Conservation (phyloP, 2,329 filamentous ascomycete genomes). For the Coleophoma cylindrospora region DNA sequence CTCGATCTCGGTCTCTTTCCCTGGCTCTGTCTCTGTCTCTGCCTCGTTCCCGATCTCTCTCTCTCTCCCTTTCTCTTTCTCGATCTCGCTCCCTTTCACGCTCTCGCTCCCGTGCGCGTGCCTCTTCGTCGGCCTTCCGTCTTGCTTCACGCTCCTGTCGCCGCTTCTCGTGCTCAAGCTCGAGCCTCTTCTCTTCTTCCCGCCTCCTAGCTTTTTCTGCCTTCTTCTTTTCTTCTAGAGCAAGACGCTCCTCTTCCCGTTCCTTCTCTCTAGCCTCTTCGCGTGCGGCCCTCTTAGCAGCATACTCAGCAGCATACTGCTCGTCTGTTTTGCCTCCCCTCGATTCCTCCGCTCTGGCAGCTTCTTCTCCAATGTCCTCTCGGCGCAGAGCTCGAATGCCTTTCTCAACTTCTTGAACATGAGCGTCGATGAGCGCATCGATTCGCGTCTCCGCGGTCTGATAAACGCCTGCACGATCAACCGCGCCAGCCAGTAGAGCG, state of each 20-base stretch:
- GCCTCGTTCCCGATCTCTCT: constrained; percentile 33
- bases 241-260: constrained; percentile 48
- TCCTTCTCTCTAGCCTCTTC: constrained; percentile 57
- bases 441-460: constrained; percentile 65
- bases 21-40: constrained; percentile 28
- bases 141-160: constrained; percentile 27
- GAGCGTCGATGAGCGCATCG: constrained; percentile 58
- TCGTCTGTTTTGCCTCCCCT: constrained; percentile 69
- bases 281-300: constrained; percentile 53
- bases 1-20: constrained; percentile 3
- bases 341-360: constrained; percentile 57
- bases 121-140: constrained; percentile 20
- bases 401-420: constrained; percentile 59
- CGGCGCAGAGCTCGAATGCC: constrained; percentile 65
- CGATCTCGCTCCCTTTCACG: constrained; percentile 16
- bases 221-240: constrained; percentile 56
- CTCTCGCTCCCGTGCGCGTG: constrained; percentile 9
- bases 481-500: constrained; percentile 71
- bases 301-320: constrained; percentile 65
- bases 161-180: constrained; percentile 39
- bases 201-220: constrained; percentile 49
- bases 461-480: constrained; percentile 73
- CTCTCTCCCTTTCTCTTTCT: constrained; percentile 16
- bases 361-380: constrained; percentile 64
- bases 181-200: constrained; percentile 40